Base-by-base conservation (phyloP, 371 early-diverging fungal genomes). In the Zopfochytrium polystomum region DNA sequence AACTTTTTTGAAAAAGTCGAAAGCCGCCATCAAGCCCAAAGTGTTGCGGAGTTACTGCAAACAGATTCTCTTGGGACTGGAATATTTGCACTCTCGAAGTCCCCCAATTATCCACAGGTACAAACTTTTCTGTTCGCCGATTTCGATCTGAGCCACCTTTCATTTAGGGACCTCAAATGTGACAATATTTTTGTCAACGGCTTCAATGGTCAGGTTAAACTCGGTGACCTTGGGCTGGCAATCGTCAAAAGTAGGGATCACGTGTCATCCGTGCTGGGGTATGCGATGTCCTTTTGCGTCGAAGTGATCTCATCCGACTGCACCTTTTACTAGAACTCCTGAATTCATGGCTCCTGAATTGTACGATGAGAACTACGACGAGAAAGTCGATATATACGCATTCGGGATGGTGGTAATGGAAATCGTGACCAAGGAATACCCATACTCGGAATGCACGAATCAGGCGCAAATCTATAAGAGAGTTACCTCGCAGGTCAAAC, bases 301-400 rank as follows among this genome's bases (percentile, higher is more conserved):
- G n/a, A n/a, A n/a, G n/a, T n/a, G n/a, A n/a, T n/a, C n/a, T n/a
- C n/a, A n/a, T n/a, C n/a, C n/a, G n/a, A n/a, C n/a, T n/a, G n/a
- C n/a, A n/a, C n/a, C 80, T n/a, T 62, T 82, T 2, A 80, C 82
- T 64, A 87, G 91, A 22, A 92, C 93, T 1, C 93, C 93, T 27
- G 90, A 93, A 75, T 94, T 90, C 69, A 90, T 92, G 90, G 92
- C 90, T 20, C 93, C 93, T 6, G 93, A 93, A 67, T 85, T 92
- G 75, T 93, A 95, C 61, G 88, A 90, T 58, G 91, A 92, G 70
- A 83, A 88, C 52, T 93, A 95, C 74, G 87, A 82, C 66, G 92
- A 92, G 72, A 87, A 87, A 65, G 91, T 90, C 18, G 92, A 92
- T 62, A 87, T 93, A 29, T 95, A 93, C 77, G 91, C 95, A 22